These are phyloP conservation scores for Macrotyloma uniflorum DNA, from an alignment of 306 rosid genomes.

Conservation along the genomic window DNA sequence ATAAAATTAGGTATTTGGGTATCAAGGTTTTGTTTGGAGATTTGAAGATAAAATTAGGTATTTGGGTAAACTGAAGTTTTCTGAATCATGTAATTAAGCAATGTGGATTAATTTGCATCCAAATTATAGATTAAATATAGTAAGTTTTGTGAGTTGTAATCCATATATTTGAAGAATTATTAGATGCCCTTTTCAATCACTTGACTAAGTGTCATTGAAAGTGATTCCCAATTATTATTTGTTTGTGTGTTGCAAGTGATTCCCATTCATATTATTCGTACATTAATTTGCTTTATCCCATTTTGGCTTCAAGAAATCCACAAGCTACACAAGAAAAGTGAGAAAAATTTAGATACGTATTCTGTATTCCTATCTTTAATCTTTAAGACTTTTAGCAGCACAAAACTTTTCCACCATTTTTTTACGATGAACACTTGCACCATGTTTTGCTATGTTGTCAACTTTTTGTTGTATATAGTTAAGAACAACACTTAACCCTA, in stretches of 20 bases:
- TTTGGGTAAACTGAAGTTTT: slow-evolving; percentile 18
- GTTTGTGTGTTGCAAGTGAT: slow-evolving; percentile 47
- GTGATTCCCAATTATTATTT: slow-evolving; percentile 54
- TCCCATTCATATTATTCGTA: slow-evolving; percentile 40
- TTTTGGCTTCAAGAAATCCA: slow-evolving; percentile 43
- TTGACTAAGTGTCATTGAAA: slow-evolving; percentile 53
- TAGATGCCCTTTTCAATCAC: slow-evolving; percentile 42
- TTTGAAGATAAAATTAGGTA: slow-evolving; percentile 23
- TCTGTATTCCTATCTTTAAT: slow-evolving; percentile 42
- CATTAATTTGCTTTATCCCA: slow-evolving; percentile 39
- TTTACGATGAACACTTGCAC: slow-evolving; percentile 3
- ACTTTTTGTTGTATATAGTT: slow-evolving; percentile 24
- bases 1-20: slow-evolving; percentile 24
- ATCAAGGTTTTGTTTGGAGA: no score
- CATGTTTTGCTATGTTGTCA: neutral
- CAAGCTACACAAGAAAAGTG: slow-evolving; percentile 31
- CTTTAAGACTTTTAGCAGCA: slow-evolving; percentile 45
- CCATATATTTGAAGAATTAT: slow-evolving; percentile 39
- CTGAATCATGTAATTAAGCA: slow-evolving; percentile 34
- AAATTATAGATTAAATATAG: neutral
- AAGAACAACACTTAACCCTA: neutral
- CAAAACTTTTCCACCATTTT: slow-evolving; percentile 31
- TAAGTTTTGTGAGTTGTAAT: slow-evolving; percentile 40
- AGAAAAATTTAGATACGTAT: slow-evolving; percentile 32
- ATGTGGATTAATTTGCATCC: slow-evolving; percentile 21